phyloP scores from a whole-genome alignment of 1,284 basidiomycete genomes.

The Cutaneotrichosporon dermatis region DNA sequence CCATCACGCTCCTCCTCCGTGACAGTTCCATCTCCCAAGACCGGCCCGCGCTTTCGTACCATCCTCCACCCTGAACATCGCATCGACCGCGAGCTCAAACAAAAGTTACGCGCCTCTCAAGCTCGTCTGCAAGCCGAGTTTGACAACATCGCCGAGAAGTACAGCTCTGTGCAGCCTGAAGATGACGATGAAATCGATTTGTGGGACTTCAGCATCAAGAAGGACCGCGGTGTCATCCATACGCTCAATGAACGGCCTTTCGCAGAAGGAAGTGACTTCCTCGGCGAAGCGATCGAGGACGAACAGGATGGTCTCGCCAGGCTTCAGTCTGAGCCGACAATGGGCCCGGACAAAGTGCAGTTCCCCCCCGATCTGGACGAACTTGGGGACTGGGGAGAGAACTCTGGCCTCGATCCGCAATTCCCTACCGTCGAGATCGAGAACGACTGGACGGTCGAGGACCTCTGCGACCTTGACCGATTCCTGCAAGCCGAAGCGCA shows the following conservation, averaged over 20 bases:
- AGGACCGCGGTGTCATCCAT: constrained; percentile 29
- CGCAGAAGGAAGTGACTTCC: constrained; percentile 16
- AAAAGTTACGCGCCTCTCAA: not conserved
- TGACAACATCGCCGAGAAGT: constrained; percentile 40
- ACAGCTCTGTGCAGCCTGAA: constrained; percentile 32
- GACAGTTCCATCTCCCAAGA: not conserved
- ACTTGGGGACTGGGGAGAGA: constrained; percentile 35
- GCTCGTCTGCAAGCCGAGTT: constrained; percentile 20
- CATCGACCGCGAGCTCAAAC: not conserved
- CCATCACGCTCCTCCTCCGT: not conserved
- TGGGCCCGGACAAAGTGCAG: constrained; percentile 6
- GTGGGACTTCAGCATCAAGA: constrained; percentile 26
- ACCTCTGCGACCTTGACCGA: constrained; percentile 26
- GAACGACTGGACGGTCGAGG: constrained; percentile 23
- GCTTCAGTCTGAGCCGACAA: constrained; percentile 1
- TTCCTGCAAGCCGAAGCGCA: constrained; percentile 17
- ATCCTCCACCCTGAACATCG: not conserved
- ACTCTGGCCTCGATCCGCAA: constrained; percentile 32
- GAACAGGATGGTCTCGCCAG: constrained; percentile 4
- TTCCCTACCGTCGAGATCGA: constrained; percentile 3
- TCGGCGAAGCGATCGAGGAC: constrained; percentile 10
- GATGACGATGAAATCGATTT: constrained; percentile 50
- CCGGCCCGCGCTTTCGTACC: constrained; percentile 4
- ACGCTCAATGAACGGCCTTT: constrained; percentile 19
- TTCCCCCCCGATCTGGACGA: constrained; percentile 35